Evolutionary conservation across 108 stramenopile genomes (phyloP).

Genomic region (Nannochloropsis oceanica): DNA sequence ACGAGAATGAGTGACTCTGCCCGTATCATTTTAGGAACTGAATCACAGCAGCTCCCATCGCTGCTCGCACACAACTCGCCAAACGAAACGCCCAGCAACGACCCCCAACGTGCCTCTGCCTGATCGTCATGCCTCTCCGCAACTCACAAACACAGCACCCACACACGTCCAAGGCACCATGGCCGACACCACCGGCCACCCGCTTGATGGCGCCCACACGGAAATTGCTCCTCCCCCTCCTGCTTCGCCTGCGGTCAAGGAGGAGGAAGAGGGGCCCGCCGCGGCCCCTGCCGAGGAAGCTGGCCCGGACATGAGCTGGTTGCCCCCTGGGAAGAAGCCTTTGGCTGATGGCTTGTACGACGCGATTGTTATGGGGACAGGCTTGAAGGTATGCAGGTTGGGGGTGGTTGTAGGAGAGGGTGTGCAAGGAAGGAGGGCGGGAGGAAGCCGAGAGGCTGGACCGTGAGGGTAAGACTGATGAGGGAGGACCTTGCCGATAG

Average conservation of each 20-base stretch:
- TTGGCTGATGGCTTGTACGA: constrained; percentile 99
- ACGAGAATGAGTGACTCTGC: no score
- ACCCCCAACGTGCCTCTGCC: no score
- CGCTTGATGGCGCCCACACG: neutral
- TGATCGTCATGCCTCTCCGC: no score
- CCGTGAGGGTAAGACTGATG: no score
- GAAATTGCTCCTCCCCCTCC: neutral
- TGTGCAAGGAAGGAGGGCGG: neutral
- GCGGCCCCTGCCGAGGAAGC: neutral
- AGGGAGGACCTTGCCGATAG: no score
- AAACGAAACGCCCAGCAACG: no score
- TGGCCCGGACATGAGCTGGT: constrained; percentile 9
- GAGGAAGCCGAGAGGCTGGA: neutral
- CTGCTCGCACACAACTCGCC: no score
- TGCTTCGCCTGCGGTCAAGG: neutral
- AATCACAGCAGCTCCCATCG: no score
- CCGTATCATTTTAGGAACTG: no score
- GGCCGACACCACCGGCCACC: neutral
- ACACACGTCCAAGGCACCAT: neutral
- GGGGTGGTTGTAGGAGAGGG: neutral
- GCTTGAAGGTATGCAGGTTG: constrained; percentile 48
- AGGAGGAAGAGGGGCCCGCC: neutral
- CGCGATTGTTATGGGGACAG: constrained; percentile 95
- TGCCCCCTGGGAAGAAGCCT: constrained; percentile 57
- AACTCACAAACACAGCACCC: no score